These are phyloP conservation scores for Sungouiozyma intestinalis DNA, from an alignment of 805 yeast species.

Conservation along the genomic window DNA sequence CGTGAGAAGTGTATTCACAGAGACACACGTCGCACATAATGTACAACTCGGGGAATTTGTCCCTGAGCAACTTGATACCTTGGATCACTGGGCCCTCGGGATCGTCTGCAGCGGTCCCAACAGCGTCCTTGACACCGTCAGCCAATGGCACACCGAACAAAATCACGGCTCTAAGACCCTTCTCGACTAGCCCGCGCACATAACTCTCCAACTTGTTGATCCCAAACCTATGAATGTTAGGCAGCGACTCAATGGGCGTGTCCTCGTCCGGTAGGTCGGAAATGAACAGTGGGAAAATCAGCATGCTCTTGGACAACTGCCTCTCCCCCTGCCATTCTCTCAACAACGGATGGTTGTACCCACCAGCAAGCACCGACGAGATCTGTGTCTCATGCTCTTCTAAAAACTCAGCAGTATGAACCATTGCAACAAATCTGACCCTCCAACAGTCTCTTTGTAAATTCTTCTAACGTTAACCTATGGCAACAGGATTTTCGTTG, in stretches of 20 bases:
- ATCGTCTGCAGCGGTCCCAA: conserved; percentile 88
- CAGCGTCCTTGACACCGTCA: conserved; percentile 64
- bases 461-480: not conserved
- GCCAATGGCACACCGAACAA: conserved; percentile 85
- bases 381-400: conserved; percentile 48
- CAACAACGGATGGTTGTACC: conserved; percentile 81
- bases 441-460: too few species aligned
- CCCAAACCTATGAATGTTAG: conserved; percentile 83
- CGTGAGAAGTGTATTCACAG: conserved; percentile 94
- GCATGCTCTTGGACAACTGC: conserved; percentile 76
- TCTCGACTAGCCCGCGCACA: conserved; percentile 55
- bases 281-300: conserved; percentile 85
- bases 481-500: too few species aligned
- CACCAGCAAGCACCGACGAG: conserved; percentile 80
- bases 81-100: conserved; percentile 90
- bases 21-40: conserved; percentile 91
- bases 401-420: conserved; percentile 67
- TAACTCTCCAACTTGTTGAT: conserved; percentile 66
- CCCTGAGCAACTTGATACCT: conserved; percentile 55
- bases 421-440: too few species aligned
- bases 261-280: conserved; percentile 77
- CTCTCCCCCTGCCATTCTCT: conserved; percentile 89
- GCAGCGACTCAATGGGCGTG: conserved; percentile 61
- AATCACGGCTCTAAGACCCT: conserved; percentile 80
- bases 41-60: conserved; percentile 69